Percentiles rank a stretch among this genome's conserved stretches.
Conservation (phyloP, 306 rosid species). For the Clitoria ternatea region DNA sequence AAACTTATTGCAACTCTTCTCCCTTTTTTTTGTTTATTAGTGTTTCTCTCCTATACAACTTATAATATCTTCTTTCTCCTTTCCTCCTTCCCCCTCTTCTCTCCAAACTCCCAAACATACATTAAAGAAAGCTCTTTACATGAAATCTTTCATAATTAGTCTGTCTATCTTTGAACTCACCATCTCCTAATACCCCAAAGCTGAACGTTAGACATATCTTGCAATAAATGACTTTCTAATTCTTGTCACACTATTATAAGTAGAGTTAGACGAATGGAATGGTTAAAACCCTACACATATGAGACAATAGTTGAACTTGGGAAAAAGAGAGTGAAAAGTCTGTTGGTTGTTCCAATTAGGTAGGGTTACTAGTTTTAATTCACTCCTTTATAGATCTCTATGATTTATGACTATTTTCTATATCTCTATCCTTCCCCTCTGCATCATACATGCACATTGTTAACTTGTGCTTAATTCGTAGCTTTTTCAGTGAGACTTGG, state of each 20-base stretch:
- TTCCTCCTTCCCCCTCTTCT: no score
- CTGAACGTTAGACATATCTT: neutral
- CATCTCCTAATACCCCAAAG: no score
- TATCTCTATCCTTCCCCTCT: neutral
- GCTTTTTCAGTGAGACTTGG: conserved; percentile 78
- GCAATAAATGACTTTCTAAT: conserved; percentile 6
- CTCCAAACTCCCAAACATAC: no score
- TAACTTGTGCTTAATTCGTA: conserved; percentile 74
- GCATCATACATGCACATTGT: no score
- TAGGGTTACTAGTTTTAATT: conserved; percentile 17
- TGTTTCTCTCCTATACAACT: no score
- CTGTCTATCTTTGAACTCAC: no score
- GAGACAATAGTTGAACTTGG: conserved; percentile 81
- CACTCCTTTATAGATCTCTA: neutral
- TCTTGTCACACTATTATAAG: conserved; percentile 56
- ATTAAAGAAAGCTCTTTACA: no score
- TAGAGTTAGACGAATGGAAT: conserved; percentile 83
- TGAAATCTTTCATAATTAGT: no score
- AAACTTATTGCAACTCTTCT: no score
- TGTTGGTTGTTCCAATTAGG: conserved; percentile 85
- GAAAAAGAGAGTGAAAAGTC: conserved; percentile 59
- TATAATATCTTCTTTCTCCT: no score
- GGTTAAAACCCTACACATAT: conserved; percentile 79
- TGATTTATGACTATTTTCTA: neutral
- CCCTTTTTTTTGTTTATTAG: no score